Evolutionary conservation across 2,329 filamentous ascomycete species (phyloP).

Genomic region (Phialemonium atrogriseum): DNA sequence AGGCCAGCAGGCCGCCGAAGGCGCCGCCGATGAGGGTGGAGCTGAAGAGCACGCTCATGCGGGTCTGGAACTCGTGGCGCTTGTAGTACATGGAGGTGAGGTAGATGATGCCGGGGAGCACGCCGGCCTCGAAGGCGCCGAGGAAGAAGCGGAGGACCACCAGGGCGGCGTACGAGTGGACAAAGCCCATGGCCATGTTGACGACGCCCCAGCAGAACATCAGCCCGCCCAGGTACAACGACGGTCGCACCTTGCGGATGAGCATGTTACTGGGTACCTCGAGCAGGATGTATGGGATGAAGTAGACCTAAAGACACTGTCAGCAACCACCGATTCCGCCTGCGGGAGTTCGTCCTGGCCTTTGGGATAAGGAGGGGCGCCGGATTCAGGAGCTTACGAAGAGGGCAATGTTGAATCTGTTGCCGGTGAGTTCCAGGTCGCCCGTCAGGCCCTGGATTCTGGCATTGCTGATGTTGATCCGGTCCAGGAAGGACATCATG

Average conservation of each 20-base stretch:
- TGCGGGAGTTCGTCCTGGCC: too few relatives aligned
- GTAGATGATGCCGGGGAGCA: slow-evolving; percentile 27
- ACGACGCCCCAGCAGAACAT: slow-evolving; percentile 37
- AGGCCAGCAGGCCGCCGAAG: slow-evolving; percentile 6
- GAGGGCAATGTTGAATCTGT: slow-evolving; percentile 34
- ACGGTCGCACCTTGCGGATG: slow-evolving; percentile 28
- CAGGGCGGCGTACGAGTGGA: slow-evolving; percentile 28
- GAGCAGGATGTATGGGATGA: slow-evolving; percentile 27
- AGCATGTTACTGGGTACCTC: slow-evolving; percentile 34
- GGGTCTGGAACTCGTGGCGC: not conserved
- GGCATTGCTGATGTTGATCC: slow-evolving; percentile 40
- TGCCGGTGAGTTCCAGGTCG: slow-evolving; percentile 31
- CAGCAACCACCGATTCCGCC: not conserved
- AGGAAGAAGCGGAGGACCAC: slow-evolving; percentile 34
- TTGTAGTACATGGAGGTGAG: not conserved
- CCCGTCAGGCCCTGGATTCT: slow-evolving; percentile 32
- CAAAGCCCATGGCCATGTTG: slow-evolving; percentile 37
- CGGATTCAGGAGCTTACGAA: slow-evolving; percentile 15
- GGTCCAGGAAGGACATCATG: slow-evolving; percentile 33
- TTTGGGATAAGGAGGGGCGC: too few relatives aligned
- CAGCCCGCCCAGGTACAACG: slow-evolving; percentile 26
- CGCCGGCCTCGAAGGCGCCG: slow-evolving; percentile 36
- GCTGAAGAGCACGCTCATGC: slow-evolving; percentile 6
- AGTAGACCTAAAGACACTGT: slow-evolving; percentile 16
- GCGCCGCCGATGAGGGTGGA: slow-evolving; percentile 4